Base-by-base conservation (phyloP, 2,329 filamentous ascomycete species). In the Aspergillus fijiensis region DNA sequence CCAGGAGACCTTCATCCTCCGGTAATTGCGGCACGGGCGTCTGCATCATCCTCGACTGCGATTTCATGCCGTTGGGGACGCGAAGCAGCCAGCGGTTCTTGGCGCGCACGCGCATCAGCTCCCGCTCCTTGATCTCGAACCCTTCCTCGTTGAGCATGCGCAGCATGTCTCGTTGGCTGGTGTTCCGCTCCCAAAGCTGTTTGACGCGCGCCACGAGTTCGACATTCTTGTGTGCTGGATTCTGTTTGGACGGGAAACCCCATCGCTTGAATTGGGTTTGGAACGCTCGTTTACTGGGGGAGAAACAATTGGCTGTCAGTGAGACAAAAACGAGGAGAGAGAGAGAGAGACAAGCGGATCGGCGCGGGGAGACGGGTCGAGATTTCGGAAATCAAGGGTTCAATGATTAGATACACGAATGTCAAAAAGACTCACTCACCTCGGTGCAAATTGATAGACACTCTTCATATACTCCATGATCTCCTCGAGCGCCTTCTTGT, bases 141-240 rank as follows among this genome's bases (percentile, higher is more conserved):
- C 91, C 91, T 71, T 93, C 89, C 21, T 86, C 83, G 65, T 85
- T 86, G 60, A 95, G 80, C 29, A 85, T 84, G 27, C 82, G 80
- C 58, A 92, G 80, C 85, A 95, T 95, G 65, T 92, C 88, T 61
- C 84, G 84, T 73, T 92, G 89, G 19, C 80, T 82, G 14, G 86
- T 81, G 70, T 94, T 95, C 67, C 80, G 81, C 72, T 91, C 87
- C 91, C 91, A 95, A 68, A 95, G 81, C 76, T 93, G 85, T 70
- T 87, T 87, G 62, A 94, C 83, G 31, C 91, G 85, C 19, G 82
- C 83, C 47, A 90, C 85, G 7, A 94, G 83, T 25, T 79, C 80
- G 14, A 82, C 79, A 71, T 92, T 89, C 69, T 89, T 89, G 70
- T 92, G 85, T 1, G 87, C 87, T 0, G 87, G 87, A 61, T 88